Evolutionary conservation across 192 early-diverging fungal species (phyloP).

Genomic region (Coemansia sp.): DNA sequence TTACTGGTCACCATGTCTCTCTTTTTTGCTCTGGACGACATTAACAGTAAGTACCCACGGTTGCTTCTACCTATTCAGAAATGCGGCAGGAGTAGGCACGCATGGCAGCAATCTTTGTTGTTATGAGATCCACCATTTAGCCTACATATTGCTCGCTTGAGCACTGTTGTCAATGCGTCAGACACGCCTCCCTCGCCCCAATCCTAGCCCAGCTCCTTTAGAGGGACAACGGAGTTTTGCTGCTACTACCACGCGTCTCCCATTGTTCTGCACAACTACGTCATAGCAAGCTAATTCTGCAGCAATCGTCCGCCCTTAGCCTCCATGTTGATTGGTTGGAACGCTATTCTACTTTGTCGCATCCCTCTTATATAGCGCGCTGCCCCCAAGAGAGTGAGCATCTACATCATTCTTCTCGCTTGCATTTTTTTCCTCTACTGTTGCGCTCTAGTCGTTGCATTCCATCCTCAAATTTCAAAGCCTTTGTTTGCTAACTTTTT

Average conservation of each 20-base stretch:
- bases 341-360: background rate
- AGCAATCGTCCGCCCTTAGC: background rate
- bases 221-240: background rate
- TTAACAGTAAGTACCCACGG: background rate
- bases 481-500: background rate
- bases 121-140: conserved; percentile 4
- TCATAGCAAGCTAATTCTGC: background rate
- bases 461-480: background rate
- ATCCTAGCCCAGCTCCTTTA: background rate
- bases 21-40: background rate
- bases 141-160: background rate
- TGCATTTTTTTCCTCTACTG: background rate
- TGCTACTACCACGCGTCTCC: conserved; percentile 7
- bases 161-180: background rate
- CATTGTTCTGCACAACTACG: conserved; percentile 1
- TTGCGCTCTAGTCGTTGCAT: background rate
- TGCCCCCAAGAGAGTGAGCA: background rate
- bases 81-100: background rate
- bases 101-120: conserved; percentile 1
- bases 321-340: background rate
- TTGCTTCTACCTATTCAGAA: background rate
- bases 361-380: background rate
- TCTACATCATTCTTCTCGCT: background rate
- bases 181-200: background rate
- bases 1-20: background rate